Evolutionary conservation across 129 eudicot species (phyloP).

Genomic region (Centaurea solstitialis): DNA sequence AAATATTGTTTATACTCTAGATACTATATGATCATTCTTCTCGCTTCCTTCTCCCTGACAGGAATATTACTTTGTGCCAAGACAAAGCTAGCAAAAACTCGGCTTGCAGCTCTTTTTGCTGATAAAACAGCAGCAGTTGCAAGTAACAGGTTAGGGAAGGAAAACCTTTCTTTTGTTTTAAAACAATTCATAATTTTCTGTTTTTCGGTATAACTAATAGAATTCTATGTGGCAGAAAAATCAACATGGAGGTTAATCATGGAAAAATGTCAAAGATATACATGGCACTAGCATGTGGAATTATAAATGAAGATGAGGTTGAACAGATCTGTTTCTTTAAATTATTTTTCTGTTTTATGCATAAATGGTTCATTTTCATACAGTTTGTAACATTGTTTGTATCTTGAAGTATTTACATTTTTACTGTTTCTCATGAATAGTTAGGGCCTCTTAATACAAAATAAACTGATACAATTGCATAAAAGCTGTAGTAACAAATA

Average conservation of each 20-base stretch:
- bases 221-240: conserved; percentile 41
- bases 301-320: conserved; percentile 68
- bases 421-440: background rate
- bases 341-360: background rate
- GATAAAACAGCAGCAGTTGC: conserved; percentile 79
- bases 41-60: conserved; percentile 15
- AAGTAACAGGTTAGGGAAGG: conserved; percentile 49
- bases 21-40: background rate
- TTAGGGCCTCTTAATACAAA: background rate
- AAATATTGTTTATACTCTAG: background rate
- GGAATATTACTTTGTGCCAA: conserved; percentile 97
- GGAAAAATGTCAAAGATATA: conserved; percentile 75
- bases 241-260: conserved; percentile 24
- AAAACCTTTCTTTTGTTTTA: background rate
- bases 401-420: background rate
- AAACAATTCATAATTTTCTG: background rate
- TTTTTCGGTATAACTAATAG: conserved; percentile 9
- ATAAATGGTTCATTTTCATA: background rate
- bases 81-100: conserved; percentile 79
- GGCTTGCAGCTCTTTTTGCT: conserved; percentile 85
- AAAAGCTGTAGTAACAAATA: background rate
- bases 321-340: conserved; percentile 4
- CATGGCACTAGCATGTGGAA: conserved; percentile 79
- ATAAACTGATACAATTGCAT: background rate
- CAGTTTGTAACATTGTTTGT: background rate